Evolutionary conservation across 1,139 yeast species (phyloP).

Genomic region (Nakaseomyces delphensis): DNA sequence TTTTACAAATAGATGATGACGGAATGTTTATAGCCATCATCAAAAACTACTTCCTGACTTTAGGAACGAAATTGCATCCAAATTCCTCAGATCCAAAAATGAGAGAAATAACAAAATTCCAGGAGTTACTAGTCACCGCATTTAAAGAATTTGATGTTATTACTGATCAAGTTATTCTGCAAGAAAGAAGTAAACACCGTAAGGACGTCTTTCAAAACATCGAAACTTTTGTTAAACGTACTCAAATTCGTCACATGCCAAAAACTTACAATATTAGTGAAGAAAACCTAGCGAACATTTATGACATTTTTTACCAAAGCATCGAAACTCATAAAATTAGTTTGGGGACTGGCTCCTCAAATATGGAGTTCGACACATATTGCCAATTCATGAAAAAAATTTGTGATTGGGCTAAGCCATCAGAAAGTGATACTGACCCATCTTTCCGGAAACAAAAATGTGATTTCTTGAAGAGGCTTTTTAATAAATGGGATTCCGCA

Average conservation of each 20-base stretch:
- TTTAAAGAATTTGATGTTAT: conserved; percentile 81
- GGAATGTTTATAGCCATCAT: conserved; percentile 82
- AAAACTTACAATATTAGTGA: conserved; percentile 53
- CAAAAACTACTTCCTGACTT: conserved; percentile 68
- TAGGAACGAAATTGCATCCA: conserved; percentile 78
- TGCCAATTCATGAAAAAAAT: conserved; percentile 66
- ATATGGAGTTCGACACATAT: conserved; percentile 69
- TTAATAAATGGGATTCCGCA: conserved; percentile 60
- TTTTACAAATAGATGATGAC: conserved; percentile 77
- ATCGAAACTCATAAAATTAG: conserved; percentile 59
- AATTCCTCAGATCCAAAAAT: conserved; percentile 56
- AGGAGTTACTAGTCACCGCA: conserved; percentile 82
- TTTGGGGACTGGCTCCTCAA: conserved; percentile 60
- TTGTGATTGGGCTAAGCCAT: conserved; percentile 62
- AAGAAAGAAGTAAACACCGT: conserved; percentile 63
- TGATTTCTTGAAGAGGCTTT: conserved; percentile 55
- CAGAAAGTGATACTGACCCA: conserved; percentile 33
- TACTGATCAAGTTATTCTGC: conserved; percentile 63
- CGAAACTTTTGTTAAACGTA: conserved; percentile 82
- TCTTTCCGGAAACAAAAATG: conserved; percentile 29
- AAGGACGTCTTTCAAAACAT: conserved; percentile 75
- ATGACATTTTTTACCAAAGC: conserved; percentile 77
- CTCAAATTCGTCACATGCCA: conserved; percentile 80
- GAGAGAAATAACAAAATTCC: conserved; percentile 71
- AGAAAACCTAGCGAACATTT: conserved; percentile 57